Evolutionary conservation across 1,139 yeast genomes (phyloP).

Genomic region (Suhomyces terraborum): DNA sequence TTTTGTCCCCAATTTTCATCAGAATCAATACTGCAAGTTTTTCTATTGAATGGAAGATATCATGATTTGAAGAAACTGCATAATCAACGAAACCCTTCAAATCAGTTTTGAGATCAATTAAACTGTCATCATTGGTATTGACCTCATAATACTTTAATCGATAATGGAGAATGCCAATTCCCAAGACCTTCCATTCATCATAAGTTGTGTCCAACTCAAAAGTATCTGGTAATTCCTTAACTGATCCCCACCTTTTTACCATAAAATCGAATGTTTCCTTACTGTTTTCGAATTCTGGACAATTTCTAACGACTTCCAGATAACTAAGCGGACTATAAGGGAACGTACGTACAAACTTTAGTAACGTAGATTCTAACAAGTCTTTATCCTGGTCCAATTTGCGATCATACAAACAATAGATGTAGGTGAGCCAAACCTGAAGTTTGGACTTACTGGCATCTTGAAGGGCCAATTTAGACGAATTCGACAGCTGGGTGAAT

Average conservation of each 20-base stretch:
- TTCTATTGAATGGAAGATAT: conserved; percentile 45
- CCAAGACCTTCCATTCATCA: conserved; percentile 41
- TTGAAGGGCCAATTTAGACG: conserved; percentile 6
- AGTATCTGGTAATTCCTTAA: not conserved
- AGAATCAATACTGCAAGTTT: conserved; percentile 36
- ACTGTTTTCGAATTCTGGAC: conserved; percentile 17
- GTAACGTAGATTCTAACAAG: conserved; percentile 19
- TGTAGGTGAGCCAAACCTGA: conserved; percentile 34
- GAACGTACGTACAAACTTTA: conserved; percentile 25
- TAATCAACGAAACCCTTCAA: conserved; percentile 15
- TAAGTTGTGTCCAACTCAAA: conserved; percentile 18
- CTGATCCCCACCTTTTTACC: conserved; percentile 14
- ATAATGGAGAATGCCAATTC: conserved; percentile 30
- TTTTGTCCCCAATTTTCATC: conserved; percentile 27
- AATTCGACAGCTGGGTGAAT: conserved; percentile 2
- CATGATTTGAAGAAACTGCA: conserved; percentile 33
- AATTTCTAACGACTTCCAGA: conserved; percentile 33
- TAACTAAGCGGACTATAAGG: conserved; percentile 30
- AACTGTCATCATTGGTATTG: conserved; percentile 13
- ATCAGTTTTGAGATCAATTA: conserved; percentile 11
- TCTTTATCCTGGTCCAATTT: conserved; percentile 10
- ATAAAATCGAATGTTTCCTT: conserved; percentile 11
- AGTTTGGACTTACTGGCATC: conserved; percentile 18
- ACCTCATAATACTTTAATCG: conserved; percentile 12
- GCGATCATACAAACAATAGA: conserved; percentile 26